These are phyloP conservation scores for Trypanosoma lewisi DNA, from an alignment of 208 protist genomes.

Conservation along the genomic window DNA sequence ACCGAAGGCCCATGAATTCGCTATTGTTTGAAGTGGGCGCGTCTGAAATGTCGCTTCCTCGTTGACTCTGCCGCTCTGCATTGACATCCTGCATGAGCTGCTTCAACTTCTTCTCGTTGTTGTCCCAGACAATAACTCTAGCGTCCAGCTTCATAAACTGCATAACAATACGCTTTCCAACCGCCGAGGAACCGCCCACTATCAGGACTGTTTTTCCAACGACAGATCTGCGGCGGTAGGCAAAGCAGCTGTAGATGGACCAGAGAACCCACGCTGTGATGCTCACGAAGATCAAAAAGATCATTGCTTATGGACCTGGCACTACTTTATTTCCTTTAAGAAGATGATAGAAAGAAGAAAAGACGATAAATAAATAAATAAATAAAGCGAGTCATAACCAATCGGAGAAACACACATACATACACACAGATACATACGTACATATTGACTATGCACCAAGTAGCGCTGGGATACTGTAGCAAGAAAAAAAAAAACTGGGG, in stretches of 20 bases:
- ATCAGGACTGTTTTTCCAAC: conserved; percentile 54
- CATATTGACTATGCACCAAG: too few species aligned
- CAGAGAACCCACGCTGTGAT: conserved; percentile 49
- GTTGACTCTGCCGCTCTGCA: background rate
- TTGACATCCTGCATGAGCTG: conserved; percentile 35
- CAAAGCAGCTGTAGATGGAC: conserved; percentile 39
- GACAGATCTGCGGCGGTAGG: conserved; percentile 33
- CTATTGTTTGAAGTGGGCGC: background rate
- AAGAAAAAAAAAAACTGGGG: conserved; percentile 8
- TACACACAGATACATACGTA: conserved; percentile 8
- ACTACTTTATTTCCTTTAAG: background rate
- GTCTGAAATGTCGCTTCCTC: background rate
- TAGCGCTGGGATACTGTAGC: too few species aligned
- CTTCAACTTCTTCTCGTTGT: conserved; percentile 42
- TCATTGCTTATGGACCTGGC: too few species aligned
- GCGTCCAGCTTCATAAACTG: conserved; percentile 42
- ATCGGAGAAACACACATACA: conserved; percentile 8
- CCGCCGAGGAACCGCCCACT: conserved; percentile 47
- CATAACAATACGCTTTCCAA: conserved; percentile 46
- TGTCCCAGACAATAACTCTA: conserved; percentile 62
- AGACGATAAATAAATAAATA: conserved; percentile 4
- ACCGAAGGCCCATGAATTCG: background rate
- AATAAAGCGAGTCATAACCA: background rate
- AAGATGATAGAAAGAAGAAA: conserved; percentile 17
- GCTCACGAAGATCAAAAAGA: conserved; percentile 54